phyloP scores from a whole-genome alignment of 2,329 filamentous ascomycete species.

The Clonostachys rosea region DNA sequence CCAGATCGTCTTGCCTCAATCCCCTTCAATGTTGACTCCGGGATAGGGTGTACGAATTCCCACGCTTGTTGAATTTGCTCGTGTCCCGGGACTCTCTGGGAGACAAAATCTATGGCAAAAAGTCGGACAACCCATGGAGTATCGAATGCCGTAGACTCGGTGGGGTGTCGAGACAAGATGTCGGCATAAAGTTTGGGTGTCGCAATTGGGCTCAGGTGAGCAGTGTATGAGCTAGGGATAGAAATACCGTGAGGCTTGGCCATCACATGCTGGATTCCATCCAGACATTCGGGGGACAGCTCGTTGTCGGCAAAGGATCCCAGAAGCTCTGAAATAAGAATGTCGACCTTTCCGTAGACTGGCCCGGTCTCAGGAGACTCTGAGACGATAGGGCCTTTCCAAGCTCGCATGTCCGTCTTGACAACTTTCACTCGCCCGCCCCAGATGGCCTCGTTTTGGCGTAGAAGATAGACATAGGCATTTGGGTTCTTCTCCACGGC shows the following conservation, averaged over 20 bases:
- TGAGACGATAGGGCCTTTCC: slow-evolving; percentile 71
- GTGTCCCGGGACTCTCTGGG: slow-evolving; percentile 54
- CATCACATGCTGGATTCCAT: slow-evolving; percentile 92
- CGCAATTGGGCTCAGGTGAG: slow-evolving; percentile 87
- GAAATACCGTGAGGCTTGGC: slow-evolving; percentile 76
- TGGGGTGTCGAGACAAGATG: slow-evolving; percentile 56
- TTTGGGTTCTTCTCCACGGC: slow-evolving; percentile 98
- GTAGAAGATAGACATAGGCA: slow-evolving; percentile 86
- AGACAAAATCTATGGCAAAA: slow-evolving; percentile 83
- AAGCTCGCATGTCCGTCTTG: slow-evolving; percentile 95
- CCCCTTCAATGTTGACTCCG: slow-evolving; percentile 48
- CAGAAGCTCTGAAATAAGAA: slow-evolving; percentile 88
- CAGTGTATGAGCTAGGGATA: slow-evolving; percentile 89
- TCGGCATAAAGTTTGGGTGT: slow-evolving; percentile 84
- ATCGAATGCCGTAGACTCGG: slow-evolving; percentile 71
- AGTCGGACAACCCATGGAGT: slow-evolving; percentile 95
- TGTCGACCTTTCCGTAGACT: slow-evolving; percentile 70
- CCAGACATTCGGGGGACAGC: slow-evolving; percentile 90
- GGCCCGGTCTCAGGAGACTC: slow-evolving; percentile 34
- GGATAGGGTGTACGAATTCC: slow-evolving; percentile 77
- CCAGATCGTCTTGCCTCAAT: slow-evolving; percentile 55
- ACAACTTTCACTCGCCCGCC: slow-evolving; percentile 75
- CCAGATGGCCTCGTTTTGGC: slow-evolving; percentile 84
- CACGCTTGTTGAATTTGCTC: slow-evolving; percentile 70
- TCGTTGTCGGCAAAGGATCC: slow-evolving; percentile 98